Percentiles rank a stretch among this genome's conserved stretches.
Evolutionary conservation across 73 alveolate genomes (phyloP).

Genomic region (Halteria grandinella): DNA sequence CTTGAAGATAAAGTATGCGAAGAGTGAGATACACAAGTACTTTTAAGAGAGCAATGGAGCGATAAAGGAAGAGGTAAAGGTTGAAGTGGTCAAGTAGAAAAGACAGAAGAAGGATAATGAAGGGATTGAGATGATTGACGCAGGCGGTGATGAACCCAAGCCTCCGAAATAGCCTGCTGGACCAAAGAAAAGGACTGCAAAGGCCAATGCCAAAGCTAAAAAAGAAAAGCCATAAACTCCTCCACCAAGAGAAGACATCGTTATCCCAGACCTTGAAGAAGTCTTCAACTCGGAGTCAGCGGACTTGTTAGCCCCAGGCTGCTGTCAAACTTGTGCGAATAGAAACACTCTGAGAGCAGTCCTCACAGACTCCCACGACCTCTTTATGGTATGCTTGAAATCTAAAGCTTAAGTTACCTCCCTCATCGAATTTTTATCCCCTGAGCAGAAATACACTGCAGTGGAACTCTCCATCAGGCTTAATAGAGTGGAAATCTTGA

Average conservation of each 20-base stretch:
- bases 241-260: conserved; percentile 10
- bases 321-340: conserved; percentile 55
- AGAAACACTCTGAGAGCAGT: conserved; percentile 26
- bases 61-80: neutral
- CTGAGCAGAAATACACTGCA: conserved; percentile 40
- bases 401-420: conserved; percentile 22
- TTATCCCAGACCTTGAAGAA: conserved; percentile 4
- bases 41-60: too few species aligned
- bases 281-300: too few species aligned
- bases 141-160: too few species aligned
- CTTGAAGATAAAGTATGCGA: too few species aligned
- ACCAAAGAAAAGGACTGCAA: conserved; percentile 2
- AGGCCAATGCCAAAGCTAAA: conserved; percentile 19
- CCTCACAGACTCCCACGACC: neutral
- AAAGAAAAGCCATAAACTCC: neutral
- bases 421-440: conserved; percentile 28
- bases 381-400: conserved; percentile 14
- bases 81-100: conserved; percentile 7
- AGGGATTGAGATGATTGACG: neutral
- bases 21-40: too few species aligned
- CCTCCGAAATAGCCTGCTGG: too few species aligned
- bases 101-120: neutral
- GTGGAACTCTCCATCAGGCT: conserved; percentile 10
- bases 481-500: conserved; percentile 1
- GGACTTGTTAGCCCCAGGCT: too few species aligned